Evolutionary conservation across 1,284 basidiomycete genomes (phyloP).

Genomic region (Heliocybe sulcata): DNA sequence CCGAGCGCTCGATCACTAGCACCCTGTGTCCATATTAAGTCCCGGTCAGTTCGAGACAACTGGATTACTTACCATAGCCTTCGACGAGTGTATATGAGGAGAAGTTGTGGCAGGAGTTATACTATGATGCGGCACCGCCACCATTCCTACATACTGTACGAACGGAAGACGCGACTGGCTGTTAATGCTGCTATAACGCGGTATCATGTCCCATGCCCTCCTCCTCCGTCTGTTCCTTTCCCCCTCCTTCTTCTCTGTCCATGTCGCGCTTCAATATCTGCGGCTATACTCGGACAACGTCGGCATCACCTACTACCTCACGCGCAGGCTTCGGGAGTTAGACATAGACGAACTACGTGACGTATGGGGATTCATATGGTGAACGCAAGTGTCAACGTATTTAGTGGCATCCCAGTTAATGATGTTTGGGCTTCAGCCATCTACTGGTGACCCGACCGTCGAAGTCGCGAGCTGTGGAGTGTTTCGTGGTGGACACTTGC

Average conservation of each 20-base stretch:
- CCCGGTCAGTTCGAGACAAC: neutral
- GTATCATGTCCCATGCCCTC: constrained; percentile 63
- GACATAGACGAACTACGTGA: constrained; percentile 81
- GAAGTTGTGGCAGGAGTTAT: neutral
- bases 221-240: constrained; percentile 86
- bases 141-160: neutral
- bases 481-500: constrained; percentile 82
- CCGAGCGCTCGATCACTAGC: neutral
- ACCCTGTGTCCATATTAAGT: neutral
- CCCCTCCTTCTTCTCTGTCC: constrained; percentile 85
- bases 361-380: constrained; percentile 98
- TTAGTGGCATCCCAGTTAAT: constrained; percentile 11
- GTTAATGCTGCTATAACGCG: neutral
- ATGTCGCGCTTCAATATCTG: constrained; percentile 88
- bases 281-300: constrained; percentile 87
- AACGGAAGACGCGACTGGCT: neutral
- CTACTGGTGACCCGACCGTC: constrained; percentile 87
- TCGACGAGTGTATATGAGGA: neutral
- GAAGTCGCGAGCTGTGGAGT: constrained; percentile 84
- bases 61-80: neutral
- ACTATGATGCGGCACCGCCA: neutral
- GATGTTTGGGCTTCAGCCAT: constrained; percentile 49
- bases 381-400: constrained; percentile 15
- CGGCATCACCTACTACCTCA: constrained; percentile 94
- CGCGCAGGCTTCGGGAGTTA: constrained; percentile 73